Percentiles rank a stretch among this genome's conserved stretches.
These are phyloP conservation scores for Kodamaea hsintzibuensis DNA, from an alignment of 805 yeast genomes.

Conservation along the genomic window DNA sequence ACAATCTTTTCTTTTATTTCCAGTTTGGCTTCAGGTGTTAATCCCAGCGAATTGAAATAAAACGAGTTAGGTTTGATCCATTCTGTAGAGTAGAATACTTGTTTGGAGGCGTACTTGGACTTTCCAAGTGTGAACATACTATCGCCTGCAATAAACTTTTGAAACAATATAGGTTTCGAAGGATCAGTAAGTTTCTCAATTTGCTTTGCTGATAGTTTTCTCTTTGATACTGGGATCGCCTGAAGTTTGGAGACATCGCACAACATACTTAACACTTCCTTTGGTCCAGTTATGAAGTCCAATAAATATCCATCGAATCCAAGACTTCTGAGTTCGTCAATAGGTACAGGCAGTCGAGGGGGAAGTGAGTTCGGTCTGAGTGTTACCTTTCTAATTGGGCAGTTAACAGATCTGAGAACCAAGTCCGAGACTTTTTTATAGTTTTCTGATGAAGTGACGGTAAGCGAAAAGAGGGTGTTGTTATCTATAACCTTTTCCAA, in stretches of 20 bases:
- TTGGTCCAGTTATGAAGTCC: constrained; percentile 75
- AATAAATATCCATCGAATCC: constrained; percentile 83
- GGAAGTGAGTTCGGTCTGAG: not conserved
- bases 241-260: constrained; percentile 50
- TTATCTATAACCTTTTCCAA: constrained; percentile 58
- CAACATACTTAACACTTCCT: constrained; percentile 68
- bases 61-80: constrained; percentile 25
- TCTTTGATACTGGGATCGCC: constrained; percentile 62
- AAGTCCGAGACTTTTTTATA: constrained; percentile 45
- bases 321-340: constrained; percentile 36
- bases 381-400: constrained; percentile 50
- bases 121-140: constrained; percentile 48
- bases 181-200: constrained; percentile 35
- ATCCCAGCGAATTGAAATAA: constrained; percentile 34
- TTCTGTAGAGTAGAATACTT: constrained; percentile 46
- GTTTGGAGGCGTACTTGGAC: constrained; percentile 67
- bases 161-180: constrained; percentile 47
- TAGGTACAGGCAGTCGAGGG: constrained; percentile 21
- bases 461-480: constrained; percentile 59
- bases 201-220: constrained; percentile 44
- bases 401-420: constrained; percentile 42
- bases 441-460: constrained; percentile 54
- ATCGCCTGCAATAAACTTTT: constrained; percentile 61
- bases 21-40: constrained; percentile 27
- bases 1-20: constrained; percentile 13